Evolutionary conservation across 2,329 filamentous ascomycete genomes (phyloP), one percentile per base, ranked within the genome.

Genomic region (Neurospora crassa): DNA sequence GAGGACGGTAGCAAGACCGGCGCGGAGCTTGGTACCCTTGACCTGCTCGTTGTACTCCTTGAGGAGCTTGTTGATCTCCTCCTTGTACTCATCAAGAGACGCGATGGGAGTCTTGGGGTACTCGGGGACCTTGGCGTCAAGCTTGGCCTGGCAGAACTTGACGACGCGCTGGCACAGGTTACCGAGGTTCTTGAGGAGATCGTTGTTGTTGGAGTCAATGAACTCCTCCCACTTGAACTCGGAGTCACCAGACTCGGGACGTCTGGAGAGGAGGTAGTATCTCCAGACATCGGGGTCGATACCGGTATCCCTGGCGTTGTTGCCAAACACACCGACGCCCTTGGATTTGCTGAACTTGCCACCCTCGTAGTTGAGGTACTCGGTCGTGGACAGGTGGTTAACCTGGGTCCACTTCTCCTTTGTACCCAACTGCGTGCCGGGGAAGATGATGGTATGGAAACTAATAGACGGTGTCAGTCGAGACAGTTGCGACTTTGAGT

Each of bases 331-430:
- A 77, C 94, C 94, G 45, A 97, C 88, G 41, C 92, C 92, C 76
- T 93, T 88, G 69, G 92, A 96, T 82, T 97, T 97, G 79, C 91
- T 94, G 83, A 97, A 97, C 80, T 97, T 97, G 75, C 92, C 92
- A 72, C 89, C 89, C 80, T 96, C 92, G 78, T 96, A 96, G 83
- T 95, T 94, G 75, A 96, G 85, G 77, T 96, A 94, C 79, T 97
- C 94, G 0, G 94, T 96, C 0, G 94, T 94, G 10, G 92, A 96
- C 69, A 97, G 87, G 78, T 94, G 92, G 82, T 96, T 90, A 42
- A 97, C 87, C 88, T 91, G 92, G 68, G 93, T 97, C 94, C 94
- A 97, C 74, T 90, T 90, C 76, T 97, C 91, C 67, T 87, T 85
- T 0, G 94, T 95, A 71, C 94, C 94, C 12, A 97, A 85, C 80